Conservation (phyloP, 164 flowering plant genomes). For the Hamamelis virginiana region DNA sequence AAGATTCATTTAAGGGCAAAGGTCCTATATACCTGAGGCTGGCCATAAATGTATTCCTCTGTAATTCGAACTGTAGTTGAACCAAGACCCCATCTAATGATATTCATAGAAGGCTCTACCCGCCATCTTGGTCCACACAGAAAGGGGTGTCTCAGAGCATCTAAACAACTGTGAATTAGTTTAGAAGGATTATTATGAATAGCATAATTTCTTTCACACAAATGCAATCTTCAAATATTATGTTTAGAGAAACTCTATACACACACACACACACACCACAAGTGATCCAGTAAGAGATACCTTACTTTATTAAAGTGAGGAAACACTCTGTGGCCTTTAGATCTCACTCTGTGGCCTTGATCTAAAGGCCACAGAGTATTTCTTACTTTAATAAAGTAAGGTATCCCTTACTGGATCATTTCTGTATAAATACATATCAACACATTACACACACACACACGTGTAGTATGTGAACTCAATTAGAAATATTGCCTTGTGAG, state of each 20-base stretch:
- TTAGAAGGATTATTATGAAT: not conserved
- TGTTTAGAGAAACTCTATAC: too few relatives aligned
- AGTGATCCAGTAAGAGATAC: too few relatives aligned
- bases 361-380: too few relatives aligned
- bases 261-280: not conserved
- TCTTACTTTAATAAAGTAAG: too few relatives aligned
- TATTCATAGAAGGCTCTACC: conserved; percentile 74
- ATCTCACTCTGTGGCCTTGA: too few relatives aligned
- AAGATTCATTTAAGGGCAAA: not conserved
- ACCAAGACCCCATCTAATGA: conserved; percentile 95
- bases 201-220: not conserved
- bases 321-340: too few relatives aligned
- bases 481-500: not conserved
- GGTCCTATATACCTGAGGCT: conserved; percentile 59
- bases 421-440: too few relatives aligned
- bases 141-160: conserved; percentile 93
- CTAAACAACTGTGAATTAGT: conserved; percentile 79
- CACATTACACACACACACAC: not conserved
- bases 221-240: not conserved
- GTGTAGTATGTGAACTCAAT: not conserved
- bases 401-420: too few relatives aligned
- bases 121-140: conserved; percentile 99
- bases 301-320: too few relatives aligned
- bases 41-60: conserved; percentile 94
- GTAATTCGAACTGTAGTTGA: conserved; percentile 86